A percentile compares a stretch with the other conserved stretches of the same genome.
Evolutionary conservation across 441 rosid species (phyloP).

Genomic region (Erodium texanum): DNA sequence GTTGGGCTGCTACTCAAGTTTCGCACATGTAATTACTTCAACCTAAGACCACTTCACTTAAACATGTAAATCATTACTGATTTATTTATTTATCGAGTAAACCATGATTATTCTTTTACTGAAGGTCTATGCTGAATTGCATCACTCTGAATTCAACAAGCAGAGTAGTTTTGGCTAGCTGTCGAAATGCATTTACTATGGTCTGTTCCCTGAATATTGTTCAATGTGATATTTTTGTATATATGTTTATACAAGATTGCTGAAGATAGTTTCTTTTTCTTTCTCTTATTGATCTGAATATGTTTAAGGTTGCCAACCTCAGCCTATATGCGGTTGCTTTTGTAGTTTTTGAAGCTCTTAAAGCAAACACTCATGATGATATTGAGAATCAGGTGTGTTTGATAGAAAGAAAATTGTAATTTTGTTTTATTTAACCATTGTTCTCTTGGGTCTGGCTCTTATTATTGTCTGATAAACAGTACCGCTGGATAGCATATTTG

Average conservation of each 20-base stretch:
- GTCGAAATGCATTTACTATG: slow-evolving; percentile 95
- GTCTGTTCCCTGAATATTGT: slow-evolving; percentile 28
- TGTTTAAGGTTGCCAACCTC: slow-evolving; percentile 75
- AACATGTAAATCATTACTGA: background rate
- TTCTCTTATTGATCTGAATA: slow-evolving; percentile 10
- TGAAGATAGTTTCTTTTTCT: slow-evolving; percentile 9
- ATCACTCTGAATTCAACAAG: slow-evolving; percentile 77
- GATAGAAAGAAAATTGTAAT: background rate
- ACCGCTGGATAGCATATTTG: slow-evolving; percentile 84
- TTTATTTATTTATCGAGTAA: background rate
- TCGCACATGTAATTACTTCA: slow-evolving; percentile 73
- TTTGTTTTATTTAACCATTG: slow-evolving; percentile 7
- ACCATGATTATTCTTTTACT: slow-evolving; percentile 16
- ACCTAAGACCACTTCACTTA: background rate
- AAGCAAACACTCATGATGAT: slow-evolving; percentile 43
- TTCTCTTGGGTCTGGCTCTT: slow-evolving; percentile 8
- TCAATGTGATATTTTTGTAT: slow-evolving; percentile 11
- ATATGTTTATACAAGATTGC: slow-evolving; percentile 10
- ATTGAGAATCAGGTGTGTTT: slow-evolving; percentile 65
- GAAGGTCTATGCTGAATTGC: slow-evolving; percentile 92
- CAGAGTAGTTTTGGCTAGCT: slow-evolving; percentile 82
- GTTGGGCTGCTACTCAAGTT: slow-evolving; percentile 99
- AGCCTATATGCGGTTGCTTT: slow-evolving; percentile 76
- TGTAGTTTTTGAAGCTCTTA: slow-evolving; percentile 41
- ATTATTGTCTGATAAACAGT: slow-evolving; percentile 38